Conservation (phyloP, 805 yeast species). For the Yamadazyma philogaea region DNA sequence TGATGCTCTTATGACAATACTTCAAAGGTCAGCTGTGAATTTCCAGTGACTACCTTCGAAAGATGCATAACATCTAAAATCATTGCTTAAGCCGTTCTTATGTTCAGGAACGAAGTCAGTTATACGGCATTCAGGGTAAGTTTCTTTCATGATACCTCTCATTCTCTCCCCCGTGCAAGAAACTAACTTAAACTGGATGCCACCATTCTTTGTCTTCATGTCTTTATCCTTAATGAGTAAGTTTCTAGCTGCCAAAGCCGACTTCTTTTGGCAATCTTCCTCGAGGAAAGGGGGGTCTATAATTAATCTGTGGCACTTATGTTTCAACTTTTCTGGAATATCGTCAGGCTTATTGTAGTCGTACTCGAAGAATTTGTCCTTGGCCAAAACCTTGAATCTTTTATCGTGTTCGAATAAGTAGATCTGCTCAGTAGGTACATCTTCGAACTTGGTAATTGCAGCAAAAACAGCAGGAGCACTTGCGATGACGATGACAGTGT, state of each 20-base stretch:
- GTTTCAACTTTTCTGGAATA: constrained; percentile 53
- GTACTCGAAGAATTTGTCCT: constrained; percentile 65
- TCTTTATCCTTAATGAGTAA: constrained; percentile 45
- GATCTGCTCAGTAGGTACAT: constrained; percentile 64
- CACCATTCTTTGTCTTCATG: constrained; percentile 39
- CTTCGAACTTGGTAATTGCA: constrained; percentile 52
- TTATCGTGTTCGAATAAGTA: constrained; percentile 77
- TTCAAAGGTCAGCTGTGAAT: constrained; percentile 22
- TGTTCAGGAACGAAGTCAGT: constrained; percentile 79
- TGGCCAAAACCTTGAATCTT: constrained; percentile 73
- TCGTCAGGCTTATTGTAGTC: constrained; percentile 71
- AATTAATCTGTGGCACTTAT: constrained; percentile 66
- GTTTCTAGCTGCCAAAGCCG: constrained; percentile 50
- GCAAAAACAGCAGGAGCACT: constrained; percentile 94
- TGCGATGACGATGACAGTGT: constrained; percentile 70
- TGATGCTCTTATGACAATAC: too few species aligned
- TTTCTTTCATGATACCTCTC: constrained; percentile 55
- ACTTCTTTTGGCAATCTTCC: constrained; percentile 75
- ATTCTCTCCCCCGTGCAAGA: constrained; percentile 90
- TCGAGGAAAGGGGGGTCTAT: constrained; percentile 90
- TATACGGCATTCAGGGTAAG: constrained; percentile 61
- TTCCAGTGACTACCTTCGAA: constrained; percentile 71
- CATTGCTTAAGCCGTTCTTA: constrained; percentile 81
- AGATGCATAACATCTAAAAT: constrained; percentile 80
- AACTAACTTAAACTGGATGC: constrained; percentile 48